Evolutionary conservation across 345 rosid species (phyloP), one percentile per base, ranked within the genome.

Genomic region (Acer yangbiense): DNA sequence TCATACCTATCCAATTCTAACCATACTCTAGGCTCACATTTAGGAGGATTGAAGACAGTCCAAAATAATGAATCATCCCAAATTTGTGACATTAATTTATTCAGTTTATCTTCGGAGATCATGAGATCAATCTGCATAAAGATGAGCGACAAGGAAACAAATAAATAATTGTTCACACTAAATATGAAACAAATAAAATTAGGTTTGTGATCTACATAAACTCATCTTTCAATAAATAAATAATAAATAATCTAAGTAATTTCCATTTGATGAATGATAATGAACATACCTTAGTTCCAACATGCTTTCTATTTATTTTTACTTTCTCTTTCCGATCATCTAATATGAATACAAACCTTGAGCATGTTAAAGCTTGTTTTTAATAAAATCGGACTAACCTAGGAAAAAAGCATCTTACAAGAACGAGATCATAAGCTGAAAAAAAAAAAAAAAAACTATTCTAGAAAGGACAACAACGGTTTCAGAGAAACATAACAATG

Each of bases 251-350:
- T 27, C 65, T 70, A 27, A 74, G 73, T 46, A 68, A 39, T 52
- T 46, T 50, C 57, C 54, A 74, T n/a, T n/a, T 23, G 61, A 62
- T 48, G 68, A 58, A 65, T 35, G 17, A 66, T 6, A 73, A 69
- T 5, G 11, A 66, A 87, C 89, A 78, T 88, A 94, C 95, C 85
- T 95, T 98, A 76, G 84, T 85, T 72, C 99, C 98, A 14, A 95
- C 78, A 66, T 97, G 97, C 87, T 95, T 98, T 87, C 87, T 92
- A 82, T 97, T 93, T 66, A 95, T 83, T 87, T 93, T 95, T 74
- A 88, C 90, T 61, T 27, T 27, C 29, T 27, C 29, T 27, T 27
- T 2, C 2, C 29, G 29, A 27, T 27, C 29, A 27, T 27, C 29
- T 27, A 1, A 2, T 27, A 27, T 27, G 29, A 27, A 27, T 27